Conservation (phyloP, 148 eudicot species). For the Limonium bicolor region DNA sequence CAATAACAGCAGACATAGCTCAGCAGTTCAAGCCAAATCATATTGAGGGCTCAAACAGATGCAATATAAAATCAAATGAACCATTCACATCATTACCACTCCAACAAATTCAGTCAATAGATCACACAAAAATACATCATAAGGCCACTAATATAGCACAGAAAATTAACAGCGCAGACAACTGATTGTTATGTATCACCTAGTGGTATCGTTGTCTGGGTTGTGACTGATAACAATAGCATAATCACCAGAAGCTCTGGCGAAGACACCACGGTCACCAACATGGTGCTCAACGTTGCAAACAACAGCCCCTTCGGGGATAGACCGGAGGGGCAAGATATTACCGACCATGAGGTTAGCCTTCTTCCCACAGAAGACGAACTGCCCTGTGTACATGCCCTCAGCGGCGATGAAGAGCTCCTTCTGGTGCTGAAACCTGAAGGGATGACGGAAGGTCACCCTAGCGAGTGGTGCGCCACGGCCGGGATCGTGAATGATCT, state of each 20-base stretch:
- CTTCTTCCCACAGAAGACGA: constrained; percentile 9
- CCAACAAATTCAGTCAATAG: not conserved
- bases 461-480: constrained; percentile 10
- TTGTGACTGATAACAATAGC: constrained; percentile 14
- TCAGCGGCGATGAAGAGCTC: constrained; percentile 12
- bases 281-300: constrained; percentile 15
- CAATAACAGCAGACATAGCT: too few species aligned
- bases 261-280: constrained; percentile 11
- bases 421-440: constrained; percentile 17
- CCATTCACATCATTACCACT: not conserved
- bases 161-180: not conserved
- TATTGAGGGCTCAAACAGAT: not conserved
- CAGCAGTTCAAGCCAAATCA: too few species aligned
- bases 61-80: not conserved
- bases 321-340: constrained; percentile 7
- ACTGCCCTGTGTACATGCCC: constrained; percentile 1
- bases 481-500: constrained; percentile 14
- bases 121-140: not conserved
- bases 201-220: constrained; percentile 12
- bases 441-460: constrained; percentile 13
- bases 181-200: not conserved
- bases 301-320: constrained; percentile 12
- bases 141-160: not conserved
- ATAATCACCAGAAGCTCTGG: constrained; percentile 15
- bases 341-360: constrained; percentile 13